Evolutionary conservation across 106 monocot species (phyloP).

Genomic region (Allium fistulosum): DNA sequence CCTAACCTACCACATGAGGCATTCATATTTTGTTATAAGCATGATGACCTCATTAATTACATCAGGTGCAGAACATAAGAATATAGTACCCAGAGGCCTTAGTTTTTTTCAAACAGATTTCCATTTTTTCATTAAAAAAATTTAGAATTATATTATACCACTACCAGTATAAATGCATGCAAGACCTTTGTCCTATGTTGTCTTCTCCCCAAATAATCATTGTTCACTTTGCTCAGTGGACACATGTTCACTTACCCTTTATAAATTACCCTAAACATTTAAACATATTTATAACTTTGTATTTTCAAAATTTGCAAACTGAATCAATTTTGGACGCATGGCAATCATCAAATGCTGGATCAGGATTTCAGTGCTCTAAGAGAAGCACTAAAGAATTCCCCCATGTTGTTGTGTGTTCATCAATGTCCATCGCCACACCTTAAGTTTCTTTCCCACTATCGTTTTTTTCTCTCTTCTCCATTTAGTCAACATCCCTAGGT

Average conservation of each 20-base stretch:
- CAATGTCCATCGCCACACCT: too few species aligned
- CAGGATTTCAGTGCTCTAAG: neutral
- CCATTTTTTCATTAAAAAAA: too few species aligned
- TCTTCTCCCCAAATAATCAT: slow-evolving; percentile 1
- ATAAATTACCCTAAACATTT: neutral
- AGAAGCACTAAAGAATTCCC: neutral
- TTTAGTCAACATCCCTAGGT: too few species aligned
- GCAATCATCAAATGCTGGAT: neutral
- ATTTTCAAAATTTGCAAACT: slow-evolving; percentile 3
- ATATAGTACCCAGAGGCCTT: too few species aligned
- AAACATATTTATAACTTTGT: neutral
- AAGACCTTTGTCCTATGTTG: neutral
- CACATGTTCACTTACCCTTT: too few species aligned
- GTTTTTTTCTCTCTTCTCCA: neutral
- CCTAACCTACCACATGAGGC: too few species aligned
- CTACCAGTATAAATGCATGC: too few species aligned
- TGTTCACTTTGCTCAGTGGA: neutral
- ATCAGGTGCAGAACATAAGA: too few species aligned
- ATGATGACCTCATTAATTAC: too few species aligned
- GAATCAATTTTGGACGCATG: neutral
- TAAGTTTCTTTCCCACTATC: neutral
- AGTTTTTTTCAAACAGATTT: too few species aligned
- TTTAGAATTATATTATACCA: too few species aligned
- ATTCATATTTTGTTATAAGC: too few species aligned
- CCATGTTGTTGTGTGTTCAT: neutral